Evolutionary conservation across 805 yeast species (phyloP), one percentile per base, ranked within the genome.

Genomic region (Yamadazyma tumulicola): DNA sequence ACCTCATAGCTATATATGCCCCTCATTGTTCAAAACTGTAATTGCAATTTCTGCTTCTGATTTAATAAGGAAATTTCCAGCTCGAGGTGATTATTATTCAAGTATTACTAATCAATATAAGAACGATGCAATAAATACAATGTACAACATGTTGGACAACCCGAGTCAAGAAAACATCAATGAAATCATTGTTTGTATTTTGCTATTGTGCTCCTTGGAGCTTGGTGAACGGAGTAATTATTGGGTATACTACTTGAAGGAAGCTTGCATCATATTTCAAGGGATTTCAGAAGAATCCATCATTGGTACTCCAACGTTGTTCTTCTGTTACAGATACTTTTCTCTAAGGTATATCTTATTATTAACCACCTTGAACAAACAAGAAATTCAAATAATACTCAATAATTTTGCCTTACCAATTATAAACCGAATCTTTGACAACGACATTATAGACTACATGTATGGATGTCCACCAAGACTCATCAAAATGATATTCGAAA

Each of bases 391-490:
- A 0, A 26, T 23, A 3, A 43, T 59, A 22, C 11, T 45, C 11
- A 34, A 34, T 1, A 18, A 34, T 4, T 47, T 49, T 22, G 51
- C 54, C 4, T 47, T 59, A 53, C 56, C 54, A 16, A 31, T 46
- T 5, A 42, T 58, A 3, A 50, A 41, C 6, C 18, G 22, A 3
- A 42, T 55, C 19, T 59, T 55, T 37, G 45, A 47, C n/a, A 38
- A 29, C 23, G 45, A 45, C 17, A 29, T 32, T 4, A 45, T 58
- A 9, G 65, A 59, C 31, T 56, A 56, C 24, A 48, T 58, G 54
- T 49, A 54, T 41, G 64, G 65, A 4, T 57, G 63, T 36, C 56
- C 64, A 0, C 61, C 64, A 2, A 32, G 46, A 27, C 43, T 59
- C 10, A 32, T 57, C 3, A 32, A 44, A 31, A 32, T 46, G 3